phyloP scores from a whole-genome alignment of 305 asterid genomes.

The Solanum aculeatissimum region DNA sequence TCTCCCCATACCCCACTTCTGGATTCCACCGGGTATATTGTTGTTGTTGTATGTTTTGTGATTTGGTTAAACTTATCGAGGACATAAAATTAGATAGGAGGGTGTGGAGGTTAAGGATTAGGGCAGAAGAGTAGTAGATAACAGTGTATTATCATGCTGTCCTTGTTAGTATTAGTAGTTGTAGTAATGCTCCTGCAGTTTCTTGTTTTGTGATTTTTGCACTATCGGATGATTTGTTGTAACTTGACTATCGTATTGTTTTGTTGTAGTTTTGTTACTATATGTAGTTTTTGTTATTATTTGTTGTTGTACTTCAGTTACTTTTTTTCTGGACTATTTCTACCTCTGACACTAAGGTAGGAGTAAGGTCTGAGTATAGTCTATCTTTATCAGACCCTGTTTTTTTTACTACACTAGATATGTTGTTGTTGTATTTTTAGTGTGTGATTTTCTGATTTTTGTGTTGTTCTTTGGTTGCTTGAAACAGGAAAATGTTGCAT shows the following conservation, averaged over 20 bases:
- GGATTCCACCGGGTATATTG: too few relatives aligned
- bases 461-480: not conserved
- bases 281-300: not conserved
- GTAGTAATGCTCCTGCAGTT: not conserved
- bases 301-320: not conserved
- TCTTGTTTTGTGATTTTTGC: not conserved
- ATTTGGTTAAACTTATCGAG: not conserved
- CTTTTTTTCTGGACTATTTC: not conserved
- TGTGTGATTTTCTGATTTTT: not conserved
- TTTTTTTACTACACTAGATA: not conserved
- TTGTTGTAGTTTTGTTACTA: not conserved
- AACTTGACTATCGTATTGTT: not conserved
- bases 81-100: not conserved
- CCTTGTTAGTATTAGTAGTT: too few relatives aligned
- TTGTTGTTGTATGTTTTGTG: not conserved
- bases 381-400: not conserved
- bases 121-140: not conserved
- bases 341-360: not conserved
- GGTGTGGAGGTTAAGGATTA: not conserved
- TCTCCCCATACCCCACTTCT: too few relatives aligned
- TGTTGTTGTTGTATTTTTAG: not conserved
- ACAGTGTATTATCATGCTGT: too few relatives aligned
- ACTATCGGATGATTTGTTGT: not conserved
- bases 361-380: not conserved
- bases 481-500: conserved; percentile 67